Conservation (phyloP, 768 basidiomycete genomes). For the Arthromyces matolae region DNA sequence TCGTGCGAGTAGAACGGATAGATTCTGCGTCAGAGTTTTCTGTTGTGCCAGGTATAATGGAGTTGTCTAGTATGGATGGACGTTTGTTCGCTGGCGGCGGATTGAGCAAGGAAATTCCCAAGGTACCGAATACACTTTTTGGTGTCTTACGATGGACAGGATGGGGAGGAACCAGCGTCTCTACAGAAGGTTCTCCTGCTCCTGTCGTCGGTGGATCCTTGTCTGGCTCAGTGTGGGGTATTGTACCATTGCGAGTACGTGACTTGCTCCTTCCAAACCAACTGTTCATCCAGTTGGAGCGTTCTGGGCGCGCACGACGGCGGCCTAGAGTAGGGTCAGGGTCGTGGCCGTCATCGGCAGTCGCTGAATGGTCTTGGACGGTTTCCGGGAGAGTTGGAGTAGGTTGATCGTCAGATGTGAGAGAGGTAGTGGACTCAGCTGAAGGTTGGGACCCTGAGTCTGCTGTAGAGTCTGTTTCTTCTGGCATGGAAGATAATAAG, state of each 20-base stretch:
- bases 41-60: slow-evolving; percentile 2
- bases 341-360: slow-evolving; percentile 5
- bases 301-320: slow-evolving; percentile 37
- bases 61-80: slow-evolving; percentile 13
- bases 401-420: slow-evolving; percentile 5
- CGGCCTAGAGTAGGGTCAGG: slow-evolving; percentile 13
- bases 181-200: slow-evolving; percentile 12
- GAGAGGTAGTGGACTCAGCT: slow-evolving; percentile 3
- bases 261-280: slow-evolving; percentile 56
- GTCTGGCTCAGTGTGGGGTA: slow-evolving; percentile 15
- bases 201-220: slow-evolving; percentile 18
- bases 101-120: slow-evolving; percentile 67
- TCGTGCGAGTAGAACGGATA: slow-evolving; percentile 26
- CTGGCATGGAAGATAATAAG: slow-evolving; percentile 32
- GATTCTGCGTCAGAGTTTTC: slow-evolving; percentile 32
- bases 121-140: slow-evolving; percentile 67
- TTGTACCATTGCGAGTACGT: slow-evolving; percentile 19
- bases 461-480: slow-evolving; percentile 21
- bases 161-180: slow-evolving; percentile 11
- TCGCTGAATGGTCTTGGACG: background rate
- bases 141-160: slow-evolving; percentile 39
- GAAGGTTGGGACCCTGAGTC: slow-evolving; percentile 12
- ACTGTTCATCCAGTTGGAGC: slow-evolving; percentile 69
- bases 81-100: slow-evolving; percentile 34
- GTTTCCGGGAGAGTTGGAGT: slow-evolving; percentile 7